Base-by-base conservation (phyloP, 257 asterid species). In the Marsdenia floribunda region DNA sequence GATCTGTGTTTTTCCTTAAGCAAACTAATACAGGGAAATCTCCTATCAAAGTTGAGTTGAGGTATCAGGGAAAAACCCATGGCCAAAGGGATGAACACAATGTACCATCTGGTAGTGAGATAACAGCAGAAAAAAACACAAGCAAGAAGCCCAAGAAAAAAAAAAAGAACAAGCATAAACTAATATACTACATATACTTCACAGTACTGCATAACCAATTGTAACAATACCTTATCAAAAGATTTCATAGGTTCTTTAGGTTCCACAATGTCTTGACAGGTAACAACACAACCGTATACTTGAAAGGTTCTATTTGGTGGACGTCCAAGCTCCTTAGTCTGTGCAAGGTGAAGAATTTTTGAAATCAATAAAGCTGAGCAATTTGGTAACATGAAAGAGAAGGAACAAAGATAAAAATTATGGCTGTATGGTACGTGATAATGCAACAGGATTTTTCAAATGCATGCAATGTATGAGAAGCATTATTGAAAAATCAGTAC, bases 231-330 rank as follows among this genome's bases (percentile, higher is more conserved):
- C 97, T 92, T 94, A 81, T 92, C 93, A 70, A 92, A 92, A 73
- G 75, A 24, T 80, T 88, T 87, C 68, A 71, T 73, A 80, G 89
- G 88, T 71, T 94, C 89, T 60, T 83, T 88, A 78, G 81, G 97
- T 61, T 88, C 90, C 86, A 92, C 99, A 84, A 94, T 89, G 80
- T 92, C 96, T 79, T 90, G 77, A 83, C 88, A 64, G 71, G 97
- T 94, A 60, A 90, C 93, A 50, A 88, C 86, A 77, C 96, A 92
- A 75, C 98, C 98, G 80, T 89, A 90, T 53, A 90, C 96, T 83
- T 90, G 96, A 80, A 88, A 89, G 68, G 79, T 77, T 83, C 98
- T 80, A 80, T 87, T 92, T 33, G 88, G 79, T 60, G 88, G 78
- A 21, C 55, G 84, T 68, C 85, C 84, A 77, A 52, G 77, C 79